Conservation (phyloP, 805 yeast species). For the Metschnikowia bowlesiae region DNA sequence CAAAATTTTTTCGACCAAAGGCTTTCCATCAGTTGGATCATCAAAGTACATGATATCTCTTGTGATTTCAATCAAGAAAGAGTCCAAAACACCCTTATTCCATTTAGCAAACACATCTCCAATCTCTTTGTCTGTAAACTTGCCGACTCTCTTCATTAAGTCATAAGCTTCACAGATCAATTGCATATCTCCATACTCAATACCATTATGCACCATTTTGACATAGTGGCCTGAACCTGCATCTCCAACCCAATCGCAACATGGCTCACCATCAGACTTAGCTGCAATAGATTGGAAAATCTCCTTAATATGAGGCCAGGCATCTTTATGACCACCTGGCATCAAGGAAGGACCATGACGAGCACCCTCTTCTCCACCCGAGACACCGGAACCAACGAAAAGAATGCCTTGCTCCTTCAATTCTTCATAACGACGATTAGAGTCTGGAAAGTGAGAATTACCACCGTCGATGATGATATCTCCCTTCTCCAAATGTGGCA, state of each 20-base stretch:
- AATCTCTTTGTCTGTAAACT: constrained; percentile 85
- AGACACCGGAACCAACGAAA: constrained; percentile 98
- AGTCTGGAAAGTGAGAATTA: constrained; percentile 98
- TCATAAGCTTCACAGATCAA: constrained; percentile 97
- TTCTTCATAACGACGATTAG: constrained; percentile 94
- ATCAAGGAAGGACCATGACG: constrained; percentile 97
- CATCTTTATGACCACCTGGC: constrained; percentile 99
- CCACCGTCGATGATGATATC: constrained; percentile 99
- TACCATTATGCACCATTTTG: constrained; percentile 99
- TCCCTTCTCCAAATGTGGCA: constrained; percentile 90
- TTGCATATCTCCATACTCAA: constrained; percentile 99
- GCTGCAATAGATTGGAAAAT: constrained; percentile 96
- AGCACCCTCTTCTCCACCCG: constrained; percentile 99
- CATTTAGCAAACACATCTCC: constrained; percentile 87
- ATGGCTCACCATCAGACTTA: constrained; percentile 96
- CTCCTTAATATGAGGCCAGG: constrained; percentile 97
- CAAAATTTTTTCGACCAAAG: constrained; percentile 92
- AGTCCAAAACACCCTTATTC: constrained; percentile 97
- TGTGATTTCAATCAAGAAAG: constrained; percentile 94
- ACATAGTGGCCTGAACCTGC: constrained; percentile 99
- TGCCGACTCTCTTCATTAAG: constrained; percentile 89
- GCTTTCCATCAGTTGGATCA: constrained; percentile 81
- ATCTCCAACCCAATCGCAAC: constrained; percentile 99
- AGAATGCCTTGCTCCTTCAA: constrained; percentile 80
- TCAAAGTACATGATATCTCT: constrained; percentile 88